Base-by-base conservation (phyloP, 371 early-diverging fungal genomes). In the Catenaria anguillulae region DNA sequence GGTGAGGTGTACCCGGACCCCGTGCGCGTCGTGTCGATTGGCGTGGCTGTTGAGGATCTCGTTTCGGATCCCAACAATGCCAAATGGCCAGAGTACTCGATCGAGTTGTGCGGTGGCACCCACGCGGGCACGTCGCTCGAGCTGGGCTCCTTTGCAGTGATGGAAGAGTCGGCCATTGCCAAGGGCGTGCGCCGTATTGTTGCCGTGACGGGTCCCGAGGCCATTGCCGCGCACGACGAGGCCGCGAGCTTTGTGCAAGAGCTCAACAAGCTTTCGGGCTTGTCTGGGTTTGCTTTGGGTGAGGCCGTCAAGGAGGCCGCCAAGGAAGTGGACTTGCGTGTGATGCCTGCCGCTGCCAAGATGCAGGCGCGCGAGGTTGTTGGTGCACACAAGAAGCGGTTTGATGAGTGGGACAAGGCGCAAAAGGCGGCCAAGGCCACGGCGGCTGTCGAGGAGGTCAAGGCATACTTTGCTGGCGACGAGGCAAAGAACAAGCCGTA, bases 41-140 rank as follows among this genome's bases (percentile, higher is more conserved):
- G 95, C 33, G 83, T 82, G 64, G 83, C 86, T 65, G 79, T 97
- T 29, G 89, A 92, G 65, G 91, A 92, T 50, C 78, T 99, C 55
- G 76, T 92, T 35, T 75, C 81, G 62, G 84, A 93, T 69, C 86
- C 90, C 0, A 67, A 78, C 42, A 89, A 93, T 67, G 78, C 79
- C 45, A 78, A 84, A 61, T 95, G 93, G 92, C 72, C 73, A 10
- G 75, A 79, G 40, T 79, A 83, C 66, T 89, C 91, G 56, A 80
- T 94, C 60, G 99, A 99, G 76, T 89, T 98, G 73, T 99, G 99
- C 73, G 99, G 99, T 71, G 99, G 99, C 67, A 97, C 98, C 68
- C 99, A 99, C 70, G 99, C 98, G 40, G 73, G 74, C 35, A 84
- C 87, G 76, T 96, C 98, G 8, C 77, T 84, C 21, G 95, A 97